Percentiles rank a stretch among this genome's conserved stretches.
Evolutionary conservation across 441 rosid species (phyloP).

Genomic region (Gossypium davidsonii): DNA sequence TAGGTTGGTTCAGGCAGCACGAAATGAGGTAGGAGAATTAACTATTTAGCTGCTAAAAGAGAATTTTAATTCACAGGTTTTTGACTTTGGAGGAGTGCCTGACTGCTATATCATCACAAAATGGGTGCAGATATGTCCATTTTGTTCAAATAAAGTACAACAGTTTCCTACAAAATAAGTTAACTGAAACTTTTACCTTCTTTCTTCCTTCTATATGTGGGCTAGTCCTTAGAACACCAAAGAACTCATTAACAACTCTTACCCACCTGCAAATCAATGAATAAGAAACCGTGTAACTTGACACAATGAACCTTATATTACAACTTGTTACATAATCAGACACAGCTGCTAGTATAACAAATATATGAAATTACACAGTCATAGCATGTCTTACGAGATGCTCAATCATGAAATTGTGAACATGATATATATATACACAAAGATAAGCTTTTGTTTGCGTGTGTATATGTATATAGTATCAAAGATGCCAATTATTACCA

Average conservation of each 20-base stretch:
- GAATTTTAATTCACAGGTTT: background rate
- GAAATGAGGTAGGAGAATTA: background rate
- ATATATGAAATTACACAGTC: background rate
- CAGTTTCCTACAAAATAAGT: background rate
- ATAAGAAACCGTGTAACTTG: slow-evolving; percentile 4
- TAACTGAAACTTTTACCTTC: slow-evolving; percentile 31
- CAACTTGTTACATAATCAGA: background rate
- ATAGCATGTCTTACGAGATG: background rate
- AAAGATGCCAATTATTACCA: slow-evolving; percentile 43
- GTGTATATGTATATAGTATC: background rate
- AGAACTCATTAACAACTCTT: slow-evolving; percentile 64
- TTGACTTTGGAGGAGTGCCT: background rate
- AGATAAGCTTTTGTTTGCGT: background rate
- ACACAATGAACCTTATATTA: background rate
- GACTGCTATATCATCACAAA: background rate
- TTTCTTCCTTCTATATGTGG: slow-evolving; percentile 37
- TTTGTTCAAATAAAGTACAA: background rate
- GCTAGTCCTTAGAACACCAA: slow-evolving; percentile 51
- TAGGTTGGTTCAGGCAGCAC: background rate
- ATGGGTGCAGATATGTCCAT: background rate
- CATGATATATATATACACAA: background rate
- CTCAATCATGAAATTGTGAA: background rate
- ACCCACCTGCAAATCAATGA: slow-evolving; percentile 65
- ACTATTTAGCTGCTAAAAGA: background rate
- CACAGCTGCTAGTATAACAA: background rate